These are phyloP conservation scores for Fusarium virguliforme DNA, from an alignment of 2,329 filamentous ascomycete species.

Conservation along the genomic window DNA sequence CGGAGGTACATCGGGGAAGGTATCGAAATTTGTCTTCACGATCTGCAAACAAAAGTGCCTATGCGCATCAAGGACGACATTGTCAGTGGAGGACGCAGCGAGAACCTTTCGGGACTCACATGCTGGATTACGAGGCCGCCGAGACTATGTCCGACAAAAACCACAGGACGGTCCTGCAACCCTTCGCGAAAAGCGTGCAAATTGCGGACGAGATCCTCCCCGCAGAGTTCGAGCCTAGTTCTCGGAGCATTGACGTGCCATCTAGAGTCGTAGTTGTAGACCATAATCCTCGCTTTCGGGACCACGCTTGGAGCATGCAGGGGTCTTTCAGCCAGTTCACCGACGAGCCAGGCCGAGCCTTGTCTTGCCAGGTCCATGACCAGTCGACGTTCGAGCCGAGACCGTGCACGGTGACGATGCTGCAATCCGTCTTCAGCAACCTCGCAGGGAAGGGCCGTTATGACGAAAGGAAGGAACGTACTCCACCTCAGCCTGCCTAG, in stretches of 20 bases:
- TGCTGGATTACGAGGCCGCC: slow-evolving; percentile 42
- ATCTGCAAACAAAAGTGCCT: slow-evolving; percentile 39
- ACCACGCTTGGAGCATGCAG: slow-evolving; percentile 30
- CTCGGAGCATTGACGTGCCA: slow-evolving; percentile 41
- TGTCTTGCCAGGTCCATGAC: slow-evolving; percentile 42
- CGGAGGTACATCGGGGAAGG: slow-evolving; percentile 18
- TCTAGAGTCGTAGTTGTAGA: slow-evolving; percentile 44
- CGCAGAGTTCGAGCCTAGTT: slow-evolving; percentile 41
- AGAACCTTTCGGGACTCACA: no score
- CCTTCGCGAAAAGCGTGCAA: slow-evolving; percentile 26
- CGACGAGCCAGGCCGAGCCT: slow-evolving; percentile 6
- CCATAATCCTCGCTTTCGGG: slow-evolving; percentile 30
- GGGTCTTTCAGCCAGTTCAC: slow-evolving; percentile 43
- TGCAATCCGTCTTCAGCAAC: no score
- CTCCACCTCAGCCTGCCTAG: no score
- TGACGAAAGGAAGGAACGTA: no score
- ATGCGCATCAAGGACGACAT: not conserved
- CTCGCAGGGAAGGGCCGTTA: no score
- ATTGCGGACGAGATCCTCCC: slow-evolving; percentile 39
- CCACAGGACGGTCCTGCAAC: slow-evolving; percentile 26
- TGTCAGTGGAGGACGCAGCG: no score
- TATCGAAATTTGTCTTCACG: slow-evolving; percentile 22
- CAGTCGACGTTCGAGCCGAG: slow-evolving; percentile 44
- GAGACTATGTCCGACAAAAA: slow-evolving; percentile 46
- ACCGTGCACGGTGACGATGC: slow-evolving; percentile 45